These are phyloP conservation scores for Coprinopsis sp. DNA, from an alignment of 768 basidiomycete genomes.

Conservation along the genomic window DNA sequence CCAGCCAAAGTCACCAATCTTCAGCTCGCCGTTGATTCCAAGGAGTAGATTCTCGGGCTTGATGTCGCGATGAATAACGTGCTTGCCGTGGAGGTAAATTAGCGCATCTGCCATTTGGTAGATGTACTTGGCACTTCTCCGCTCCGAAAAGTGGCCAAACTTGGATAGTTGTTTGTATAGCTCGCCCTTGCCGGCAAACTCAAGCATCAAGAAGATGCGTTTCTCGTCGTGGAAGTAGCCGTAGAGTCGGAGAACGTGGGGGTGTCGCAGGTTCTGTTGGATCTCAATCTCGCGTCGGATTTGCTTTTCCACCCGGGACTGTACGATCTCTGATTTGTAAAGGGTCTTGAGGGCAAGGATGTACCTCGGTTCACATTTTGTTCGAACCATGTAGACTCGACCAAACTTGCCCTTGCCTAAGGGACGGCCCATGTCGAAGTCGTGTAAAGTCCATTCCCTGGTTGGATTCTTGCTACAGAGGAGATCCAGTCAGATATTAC, in stretches of 20 bases:
- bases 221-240: slow-evolving; percentile 99
- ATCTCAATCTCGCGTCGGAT: slow-evolving; percentile 98
- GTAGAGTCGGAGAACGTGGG: slow-evolving; percentile 89
- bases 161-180: slow-evolving; percentile 94
- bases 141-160: slow-evolving; percentile 82
- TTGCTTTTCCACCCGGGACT: slow-evolving; percentile 92
- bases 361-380: slow-evolving; percentile 81
- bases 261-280: slow-evolving; percentile 93
- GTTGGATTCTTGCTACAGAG: slow-evolving; percentile 58
- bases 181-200: slow-evolving; percentile 96
- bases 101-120: slow-evolving; percentile 98
- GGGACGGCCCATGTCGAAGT: slow-evolving; percentile 92
- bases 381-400: slow-evolving; percentile 96
- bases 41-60: slow-evolving; percentile 97
- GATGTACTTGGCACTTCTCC: slow-evolving; percentile 83
- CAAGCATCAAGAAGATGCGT: slow-evolving; percentile 96
- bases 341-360: slow-evolving; percentile 96
- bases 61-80: slow-evolving; percentile 98
- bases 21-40: slow-evolving; percentile 93
- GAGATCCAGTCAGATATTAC: neutral
- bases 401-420: slow-evolving; percentile 99
- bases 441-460: slow-evolving; percentile 76
- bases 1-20: slow-evolving; percentile 99
- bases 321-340: slow-evolving; percentile 94
- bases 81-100: slow-evolving; percentile 86